Conservation (phyloP, 768 basidiomycete species). For the Gloeostereum incarnatum region DNA sequence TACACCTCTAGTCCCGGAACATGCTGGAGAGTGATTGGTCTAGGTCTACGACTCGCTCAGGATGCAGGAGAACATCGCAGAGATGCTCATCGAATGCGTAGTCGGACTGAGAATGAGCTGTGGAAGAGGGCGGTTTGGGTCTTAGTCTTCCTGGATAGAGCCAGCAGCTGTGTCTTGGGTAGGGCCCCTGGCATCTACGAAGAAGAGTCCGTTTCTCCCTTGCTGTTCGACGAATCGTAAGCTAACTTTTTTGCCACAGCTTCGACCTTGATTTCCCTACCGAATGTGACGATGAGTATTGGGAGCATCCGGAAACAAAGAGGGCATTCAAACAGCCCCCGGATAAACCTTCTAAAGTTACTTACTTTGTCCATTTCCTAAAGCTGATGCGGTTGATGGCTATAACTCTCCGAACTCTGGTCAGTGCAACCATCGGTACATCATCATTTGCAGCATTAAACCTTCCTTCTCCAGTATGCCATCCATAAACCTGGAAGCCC, state of each 20-base stretch:
- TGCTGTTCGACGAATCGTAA: too few relatives aligned
- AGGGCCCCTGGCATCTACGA: conserved; percentile 69
- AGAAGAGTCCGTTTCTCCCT: conserved; percentile 50
- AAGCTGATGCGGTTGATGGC: conserved; percentile 54
- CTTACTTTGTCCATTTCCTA: conserved; percentile 47
- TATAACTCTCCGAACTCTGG: conserved; percentile 50
- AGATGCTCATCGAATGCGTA: conserved; percentile 10
- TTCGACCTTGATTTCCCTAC: conserved; percentile 64
- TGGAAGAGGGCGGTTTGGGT: too few relatives aligned
- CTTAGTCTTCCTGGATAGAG: conserved; percentile 8
- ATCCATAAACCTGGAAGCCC: conserved; percentile 31
- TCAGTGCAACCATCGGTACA: conserved; percentile 25
- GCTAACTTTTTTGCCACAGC: conserved; percentile 21
- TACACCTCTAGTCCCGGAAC: conserved; percentile 26
- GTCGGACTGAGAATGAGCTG: conserved; percentile 7
- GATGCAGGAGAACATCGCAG: conserved; percentile 42
- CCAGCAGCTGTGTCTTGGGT: conserved; percentile 35
- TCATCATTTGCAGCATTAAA: not conserved
- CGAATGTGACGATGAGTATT: conserved; percentile 64
- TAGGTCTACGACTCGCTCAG: conserved; percentile 38
- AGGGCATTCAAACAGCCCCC: conserved; percentile 57
- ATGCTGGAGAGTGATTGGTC: conserved; percentile 34
- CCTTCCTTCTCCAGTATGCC: conserved; percentile 23
- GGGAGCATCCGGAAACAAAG: conserved; percentile 48
- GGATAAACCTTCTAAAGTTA: conserved; percentile 41